Conservation (phyloP, 495 filamentous ascomycete genomes). For the Penicillium pulvis region DNA sequence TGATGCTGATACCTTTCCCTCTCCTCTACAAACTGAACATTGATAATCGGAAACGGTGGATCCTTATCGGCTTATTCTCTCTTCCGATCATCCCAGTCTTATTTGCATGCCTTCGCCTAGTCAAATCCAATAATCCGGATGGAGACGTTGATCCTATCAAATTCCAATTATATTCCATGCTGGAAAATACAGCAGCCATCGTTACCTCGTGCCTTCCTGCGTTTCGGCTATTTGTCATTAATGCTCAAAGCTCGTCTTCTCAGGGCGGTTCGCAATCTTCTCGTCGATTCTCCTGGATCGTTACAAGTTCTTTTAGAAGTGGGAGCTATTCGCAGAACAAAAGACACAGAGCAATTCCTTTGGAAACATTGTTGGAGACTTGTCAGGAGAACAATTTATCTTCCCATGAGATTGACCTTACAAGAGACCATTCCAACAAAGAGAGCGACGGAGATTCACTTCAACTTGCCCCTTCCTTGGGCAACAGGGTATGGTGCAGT, state of each 20-base stretch:
- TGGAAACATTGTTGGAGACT: background rate
- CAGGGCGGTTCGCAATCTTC: background rate
- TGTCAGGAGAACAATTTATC: background rate
- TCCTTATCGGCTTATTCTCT: background rate
- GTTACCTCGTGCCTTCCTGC: background rate
- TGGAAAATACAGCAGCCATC: background rate
- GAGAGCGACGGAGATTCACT: background rate
- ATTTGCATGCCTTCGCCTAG: background rate
- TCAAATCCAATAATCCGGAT: background rate
- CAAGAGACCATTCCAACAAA: background rate
- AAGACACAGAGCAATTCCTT: background rate
- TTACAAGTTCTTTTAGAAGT: background rate
- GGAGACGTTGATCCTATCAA: background rate
- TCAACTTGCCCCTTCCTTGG: background rate
- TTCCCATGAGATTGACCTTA: background rate
- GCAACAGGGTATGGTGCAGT: background rate
- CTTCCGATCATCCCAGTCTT: background rate
- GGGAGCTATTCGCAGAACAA: background rate
- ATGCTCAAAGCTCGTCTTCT: background rate
- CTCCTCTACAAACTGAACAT: background rate
- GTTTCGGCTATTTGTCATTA: background rate
- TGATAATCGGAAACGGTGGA: background rate
- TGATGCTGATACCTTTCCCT: background rate
- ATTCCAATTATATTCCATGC: slow-evolving; percentile 1
- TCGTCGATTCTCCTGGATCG: background rate